Percentiles rank a stretch among this genome's conserved stretches.
These are phyloP conservation scores for Mortierella sp. DNA, from an alignment of 371 early-diverging fungal genomes.

Conservation along the genomic window DNA sequence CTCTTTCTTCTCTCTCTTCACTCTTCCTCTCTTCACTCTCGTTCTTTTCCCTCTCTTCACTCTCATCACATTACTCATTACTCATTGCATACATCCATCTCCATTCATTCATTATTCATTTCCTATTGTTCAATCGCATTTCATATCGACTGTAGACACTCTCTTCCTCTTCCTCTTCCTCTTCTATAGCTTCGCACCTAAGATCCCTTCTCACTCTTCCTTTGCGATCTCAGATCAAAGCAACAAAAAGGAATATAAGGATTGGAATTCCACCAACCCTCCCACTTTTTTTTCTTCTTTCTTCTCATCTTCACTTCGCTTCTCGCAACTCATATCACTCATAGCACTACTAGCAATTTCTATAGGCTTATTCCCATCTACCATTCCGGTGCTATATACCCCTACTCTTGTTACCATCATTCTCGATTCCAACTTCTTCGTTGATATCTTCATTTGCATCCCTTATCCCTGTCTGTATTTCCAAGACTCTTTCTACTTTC, in stretches of 20 bases:
- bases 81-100: background rate
- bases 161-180: constrained; percentile 13
- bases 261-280: constrained; percentile 38
- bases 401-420: background rate
- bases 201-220: background rate
- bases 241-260: constrained; percentile 47
- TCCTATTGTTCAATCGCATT: constrained; percentile 1
- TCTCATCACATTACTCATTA: background rate
- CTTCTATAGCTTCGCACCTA: background rate
- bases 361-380: background rate
- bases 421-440: constrained; percentile 6
- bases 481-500: background rate
- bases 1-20: constrained; percentile 15
- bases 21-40: constrained; percentile 4
- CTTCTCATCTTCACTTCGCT: background rate
- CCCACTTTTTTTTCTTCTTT: constrained; percentile 18
- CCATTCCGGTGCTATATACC: constrained; percentile 1
- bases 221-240: background rate
- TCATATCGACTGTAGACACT: constrained; percentile 8
- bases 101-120: constrained; percentile 23
- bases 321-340: background rate
- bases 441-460: background rate
- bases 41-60: background rate
- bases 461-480: background rate
- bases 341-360: background rate